Percentiles rank a stretch among this genome's conserved stretches.
These are phyloP conservation scores for Pythium plurisporium DNA, from an alignment of 352 stramenopile genomes.

Conservation along the genomic window DNA sequence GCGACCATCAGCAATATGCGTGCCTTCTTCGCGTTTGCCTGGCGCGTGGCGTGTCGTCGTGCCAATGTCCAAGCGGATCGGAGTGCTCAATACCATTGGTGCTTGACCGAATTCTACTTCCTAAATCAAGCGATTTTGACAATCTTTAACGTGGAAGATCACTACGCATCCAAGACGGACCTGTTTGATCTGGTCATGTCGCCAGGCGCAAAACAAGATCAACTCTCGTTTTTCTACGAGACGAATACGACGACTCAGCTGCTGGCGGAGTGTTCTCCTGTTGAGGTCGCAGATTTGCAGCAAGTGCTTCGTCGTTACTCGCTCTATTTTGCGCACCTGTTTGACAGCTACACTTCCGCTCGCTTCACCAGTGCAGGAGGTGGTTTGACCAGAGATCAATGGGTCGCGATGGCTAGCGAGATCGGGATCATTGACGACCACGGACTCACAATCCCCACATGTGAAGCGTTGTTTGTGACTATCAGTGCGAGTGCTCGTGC, in stretches of 20 bases:
- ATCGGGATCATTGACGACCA: conserved; percentile 11
- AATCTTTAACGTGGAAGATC: not conserved
- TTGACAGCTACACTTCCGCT: conserved; percentile 30
- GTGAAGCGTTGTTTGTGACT: conserved; percentile 3
- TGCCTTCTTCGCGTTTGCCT: conserved; percentile 37
- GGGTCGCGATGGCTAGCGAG: conserved; percentile 30
- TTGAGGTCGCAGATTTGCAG: conserved; percentile 16
- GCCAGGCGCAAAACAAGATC: not conserved
- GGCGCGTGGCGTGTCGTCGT: conserved; percentile 37
- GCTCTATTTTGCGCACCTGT: conserved; percentile 39
- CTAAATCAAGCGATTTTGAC: conserved; percentile 31
- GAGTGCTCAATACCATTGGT: conserved; percentile 16
- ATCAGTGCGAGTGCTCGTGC: not conserved
- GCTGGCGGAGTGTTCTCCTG: not conserved
- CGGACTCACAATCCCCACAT: not conserved
- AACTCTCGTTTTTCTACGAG: conserved; percentile 21
- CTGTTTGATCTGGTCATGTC: not conserved
- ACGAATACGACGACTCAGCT: too few relatives aligned
- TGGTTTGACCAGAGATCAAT: conserved; percentile 22
- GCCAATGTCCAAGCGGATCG: not conserved
- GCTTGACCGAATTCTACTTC: conserved; percentile 42
- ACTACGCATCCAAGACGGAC: not conserved
- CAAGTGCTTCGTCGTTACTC: conserved; percentile 38
- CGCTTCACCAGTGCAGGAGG: conserved; percentile 3
- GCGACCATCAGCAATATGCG: conserved; percentile 20